Evolutionary conservation across 208 protist species (phyloP), one percentile per base, ranked within the genome.

Genomic region (Leishmania tarentolae): DNA sequence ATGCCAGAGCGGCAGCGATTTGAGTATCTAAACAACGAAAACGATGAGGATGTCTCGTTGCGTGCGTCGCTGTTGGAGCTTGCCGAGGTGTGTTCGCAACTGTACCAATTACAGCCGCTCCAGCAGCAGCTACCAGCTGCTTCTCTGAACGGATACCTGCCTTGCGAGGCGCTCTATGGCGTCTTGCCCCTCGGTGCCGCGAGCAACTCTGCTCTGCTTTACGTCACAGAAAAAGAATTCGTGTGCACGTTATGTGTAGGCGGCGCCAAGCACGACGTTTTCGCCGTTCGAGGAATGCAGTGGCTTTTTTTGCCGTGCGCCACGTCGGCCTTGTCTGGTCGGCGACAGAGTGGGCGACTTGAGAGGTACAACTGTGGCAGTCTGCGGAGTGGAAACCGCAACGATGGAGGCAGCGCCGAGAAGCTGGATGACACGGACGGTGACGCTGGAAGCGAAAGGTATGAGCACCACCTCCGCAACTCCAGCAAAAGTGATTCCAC

Each of bases 81-180:
- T n/a, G 75, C 65, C 40, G 81, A 86, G 65, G 47, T 65, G 0
- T 83, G 74, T 59, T 52, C 78, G 9, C 77, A 70, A 70, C 59
- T 81, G 9, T 68, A 75, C 46, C 79, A 81, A 15, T 57, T 77
- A 7, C 77, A 73, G 56, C 73, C 72, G 5, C 52, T 86, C 15
- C 78, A 86, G 70, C 78, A 82, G 56, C 78, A 63, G 13, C 35
- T 31, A 9, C 56, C 56, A 8, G 53, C 80, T 4, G 81, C 79
- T 15, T 70, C 78, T 0, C 46, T 83, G 57, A 87, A 74, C 61
- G 63, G 63, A 17, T 83, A 81, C 46, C 65, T 90, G 69, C 71
- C 79, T 37, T 95, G 90, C 71, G 87, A 87, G 57, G 91, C 90
- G 8, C 68, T 97, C 46, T 97, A 94, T 84, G 93, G 93, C 46